Conservation (phyloP, 2,329 filamentous ascomycete genomes). For the Xylaria hypoxylon region DNA sequence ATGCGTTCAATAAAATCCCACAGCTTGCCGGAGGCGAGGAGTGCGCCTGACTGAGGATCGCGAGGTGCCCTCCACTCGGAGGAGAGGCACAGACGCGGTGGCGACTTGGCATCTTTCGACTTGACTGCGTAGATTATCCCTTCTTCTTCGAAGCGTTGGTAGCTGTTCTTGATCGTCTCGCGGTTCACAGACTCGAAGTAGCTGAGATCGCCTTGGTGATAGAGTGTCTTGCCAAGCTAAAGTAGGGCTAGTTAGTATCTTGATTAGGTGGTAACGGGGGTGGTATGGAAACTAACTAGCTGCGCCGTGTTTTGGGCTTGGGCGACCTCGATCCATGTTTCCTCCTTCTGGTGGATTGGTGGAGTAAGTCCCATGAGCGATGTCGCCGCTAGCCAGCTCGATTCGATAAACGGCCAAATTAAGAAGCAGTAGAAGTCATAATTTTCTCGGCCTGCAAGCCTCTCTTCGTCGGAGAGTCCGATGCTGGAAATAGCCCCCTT, state of each 20-base stretch:
- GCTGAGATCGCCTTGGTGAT: constrained; percentile 94
- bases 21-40: constrained; percentile 78
- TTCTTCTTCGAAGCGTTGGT: constrained; percentile 87
- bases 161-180: constrained; percentile 95
- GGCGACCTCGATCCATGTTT: constrained; percentile 81
- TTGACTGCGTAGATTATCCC: constrained; percentile 84
- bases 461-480: constrained; percentile 80
- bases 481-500: constrained; percentile 71
- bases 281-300: constrained; percentile 65
- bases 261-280: not conserved
- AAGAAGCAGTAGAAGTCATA: constrained; percentile 99
- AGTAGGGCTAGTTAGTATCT: constrained; percentile 38
- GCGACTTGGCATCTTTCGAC: constrained; percentile 71
- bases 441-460: constrained; percentile 85
- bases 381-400: constrained; percentile 90
- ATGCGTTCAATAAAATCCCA: constrained; percentile 96
- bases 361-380: constrained; percentile 88
- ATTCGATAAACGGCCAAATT: constrained; percentile 98
- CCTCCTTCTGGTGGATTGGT: constrained; percentile 67
- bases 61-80: constrained; percentile 80
- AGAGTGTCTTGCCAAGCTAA: constrained; percentile 92
- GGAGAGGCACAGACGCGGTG: constrained; percentile 74
- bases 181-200: constrained; percentile 99
- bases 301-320: constrained; percentile 86
- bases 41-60: constrained; percentile 67